Conservation (phyloP, 345 rosid species). For the Gynandropsis gynandra region DNA sequence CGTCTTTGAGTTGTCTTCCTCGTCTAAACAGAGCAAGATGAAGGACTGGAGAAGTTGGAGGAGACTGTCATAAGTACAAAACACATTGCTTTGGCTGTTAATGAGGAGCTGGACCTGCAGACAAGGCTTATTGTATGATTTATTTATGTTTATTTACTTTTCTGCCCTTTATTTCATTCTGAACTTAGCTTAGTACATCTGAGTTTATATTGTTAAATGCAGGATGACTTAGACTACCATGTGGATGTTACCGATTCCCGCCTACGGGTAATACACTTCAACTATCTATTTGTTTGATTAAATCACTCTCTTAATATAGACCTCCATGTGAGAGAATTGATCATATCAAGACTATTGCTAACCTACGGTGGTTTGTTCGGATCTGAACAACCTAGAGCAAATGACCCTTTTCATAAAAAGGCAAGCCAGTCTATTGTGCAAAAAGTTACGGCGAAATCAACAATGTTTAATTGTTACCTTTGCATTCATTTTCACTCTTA, state of each 20-base stretch:
- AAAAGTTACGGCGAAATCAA: no score
- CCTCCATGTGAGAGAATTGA: not conserved
- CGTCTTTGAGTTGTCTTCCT: slow-evolving; percentile 1
- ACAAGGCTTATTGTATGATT: slow-evolving; percentile 77
- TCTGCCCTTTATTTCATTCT: not conserved
- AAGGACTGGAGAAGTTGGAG: slow-evolving; percentile 93
- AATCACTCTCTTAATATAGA: not conserved
- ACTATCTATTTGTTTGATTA: not conserved
- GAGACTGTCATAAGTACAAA: slow-evolving; percentile 79
- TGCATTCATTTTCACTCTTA: no score
- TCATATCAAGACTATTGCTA: not conserved
- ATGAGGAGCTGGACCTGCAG: slow-evolving; percentile 87
- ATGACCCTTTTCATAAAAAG: no score
- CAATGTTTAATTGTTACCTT: no score
- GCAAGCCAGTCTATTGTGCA: no score
- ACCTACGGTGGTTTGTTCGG: no score
- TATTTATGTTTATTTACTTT: slow-evolving; percentile 4
- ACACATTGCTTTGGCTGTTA: slow-evolving; percentile 85
- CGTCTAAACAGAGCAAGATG: slow-evolving; percentile 79
- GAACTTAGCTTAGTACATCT: not conserved
- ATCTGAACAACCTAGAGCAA: no score
- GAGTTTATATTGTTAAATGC: slow-evolving; percentile 16
- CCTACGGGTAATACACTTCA: slow-evolving; percentile 46
- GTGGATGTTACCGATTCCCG: slow-evolving; percentile 90
- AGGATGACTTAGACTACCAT: slow-evolving; percentile 90